A percentile compares a stretch with the other conserved stretches of the same genome.
Conservation (phyloP, 306 rosid genomes). For the Malus domestica region DNA sequence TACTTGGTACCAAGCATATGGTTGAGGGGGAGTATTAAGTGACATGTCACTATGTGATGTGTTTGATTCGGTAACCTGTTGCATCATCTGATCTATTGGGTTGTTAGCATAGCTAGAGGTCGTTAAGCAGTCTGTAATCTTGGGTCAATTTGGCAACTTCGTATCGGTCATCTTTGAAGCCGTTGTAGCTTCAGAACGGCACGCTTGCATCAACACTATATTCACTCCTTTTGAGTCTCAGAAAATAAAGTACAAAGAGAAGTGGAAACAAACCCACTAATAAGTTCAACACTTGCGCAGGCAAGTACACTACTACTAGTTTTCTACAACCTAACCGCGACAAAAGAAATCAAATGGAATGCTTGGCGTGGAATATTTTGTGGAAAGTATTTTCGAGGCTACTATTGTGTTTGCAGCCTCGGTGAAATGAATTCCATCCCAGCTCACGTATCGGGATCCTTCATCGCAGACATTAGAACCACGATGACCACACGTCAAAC, state of each 20-base stretch:
- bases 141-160: too few relatives aligned
- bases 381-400: slow-evolving; percentile 60
- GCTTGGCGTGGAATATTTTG: slow-evolving; percentile 57
- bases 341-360: slow-evolving; percentile 67
- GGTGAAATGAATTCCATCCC: slow-evolving; percentile 83
- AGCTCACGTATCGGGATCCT: slow-evolving; percentile 46
- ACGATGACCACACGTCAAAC: slow-evolving; percentile 69
- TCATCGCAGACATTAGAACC: slow-evolving; percentile 63
- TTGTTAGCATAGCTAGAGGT: too few relatives aligned
- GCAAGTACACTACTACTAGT: background rate
- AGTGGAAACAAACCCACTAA: background rate
- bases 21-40: too few relatives aligned
- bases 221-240: too few relatives aligned
- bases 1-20: too few relatives aligned
- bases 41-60: too few relatives aligned
- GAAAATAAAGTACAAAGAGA: background rate
- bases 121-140: too few relatives aligned
- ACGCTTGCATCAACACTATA: too few relatives aligned
- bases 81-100: too few relatives aligned
- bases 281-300: background rate
- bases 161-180: too few relatives aligned
- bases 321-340: slow-evolving; percentile 15
- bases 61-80: too few relatives aligned
- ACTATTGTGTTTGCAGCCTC: slow-evolving; percentile 68
- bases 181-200: too few relatives aligned